Conservation (phyloP, 257 asterid species). For the Solanum commersonii region DNA sequence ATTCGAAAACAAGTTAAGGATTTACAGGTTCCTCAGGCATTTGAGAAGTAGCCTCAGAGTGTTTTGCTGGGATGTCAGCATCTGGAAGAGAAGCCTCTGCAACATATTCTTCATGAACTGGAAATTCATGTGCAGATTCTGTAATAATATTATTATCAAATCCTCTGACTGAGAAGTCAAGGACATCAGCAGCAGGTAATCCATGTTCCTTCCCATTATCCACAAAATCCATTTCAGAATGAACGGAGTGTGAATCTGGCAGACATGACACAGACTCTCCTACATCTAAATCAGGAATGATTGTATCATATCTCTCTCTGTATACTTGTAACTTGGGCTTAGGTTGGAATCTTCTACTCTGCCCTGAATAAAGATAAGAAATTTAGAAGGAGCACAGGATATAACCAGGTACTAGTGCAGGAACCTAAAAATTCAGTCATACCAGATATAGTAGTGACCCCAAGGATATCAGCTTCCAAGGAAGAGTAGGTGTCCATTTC, state of each 20-base stretch:
- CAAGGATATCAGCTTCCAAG: slow-evolving; percentile 28
- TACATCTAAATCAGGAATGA: slow-evolving; percentile 5
- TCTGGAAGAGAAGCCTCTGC: slow-evolving; percentile 24
- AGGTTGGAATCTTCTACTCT: slow-evolving; percentile 37
- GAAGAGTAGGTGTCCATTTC: slow-evolving; percentile 20
- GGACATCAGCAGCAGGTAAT: slow-evolving; percentile 28
- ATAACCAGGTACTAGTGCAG: neutral
- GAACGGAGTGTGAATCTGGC: slow-evolving; percentile 13
- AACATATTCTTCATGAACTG: slow-evolving; percentile 28
- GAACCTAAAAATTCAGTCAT: slow-evolving; percentile 3
- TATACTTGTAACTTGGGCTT: slow-evolving; percentile 34
- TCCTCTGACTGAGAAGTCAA: slow-evolving; percentile 43
- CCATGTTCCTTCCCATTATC: slow-evolving; percentile 25
- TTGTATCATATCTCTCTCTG: slow-evolving; percentile 8
- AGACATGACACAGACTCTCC: slow-evolving; percentile 12
- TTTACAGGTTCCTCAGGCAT: slow-evolving; percentile 48
- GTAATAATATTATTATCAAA: slow-evolving; percentile 17
- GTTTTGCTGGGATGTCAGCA: slow-evolving; percentile 13
- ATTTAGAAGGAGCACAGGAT: neutral
- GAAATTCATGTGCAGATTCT: slow-evolving; percentile 30
- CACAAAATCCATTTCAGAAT: slow-evolving; percentile 20
- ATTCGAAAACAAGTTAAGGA: neutral
- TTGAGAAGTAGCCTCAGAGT: slow-evolving; percentile 25
- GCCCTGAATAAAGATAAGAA: slow-evolving; percentile 25
- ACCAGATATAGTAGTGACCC: slow-evolving; percentile 38